Evolutionary conservation across 2,329 filamentous ascomycete species (phyloP).

Genomic region (Helicocarpus griseus): DNA sequence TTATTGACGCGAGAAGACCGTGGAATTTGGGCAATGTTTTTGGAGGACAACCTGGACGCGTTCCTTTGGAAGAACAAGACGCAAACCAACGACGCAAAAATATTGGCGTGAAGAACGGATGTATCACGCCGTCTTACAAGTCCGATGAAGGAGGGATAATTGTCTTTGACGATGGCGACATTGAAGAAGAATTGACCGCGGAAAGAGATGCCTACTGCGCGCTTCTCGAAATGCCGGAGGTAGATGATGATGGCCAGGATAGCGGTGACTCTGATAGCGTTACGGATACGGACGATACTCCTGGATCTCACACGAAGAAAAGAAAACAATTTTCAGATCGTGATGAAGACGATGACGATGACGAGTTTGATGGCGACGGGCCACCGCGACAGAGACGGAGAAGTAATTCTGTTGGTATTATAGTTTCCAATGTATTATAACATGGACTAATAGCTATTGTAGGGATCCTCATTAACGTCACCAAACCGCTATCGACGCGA

Average conservation of each 20-base stretch:
- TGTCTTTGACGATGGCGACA: constrained; percentile 92
- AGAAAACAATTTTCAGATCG: constrained; percentile 69
- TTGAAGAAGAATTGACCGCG: constrained; percentile 65
- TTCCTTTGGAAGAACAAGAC: constrained; percentile 39
- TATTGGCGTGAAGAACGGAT: constrained; percentile 61
- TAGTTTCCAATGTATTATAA: neutral
- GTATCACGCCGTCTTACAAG: constrained; percentile 61
- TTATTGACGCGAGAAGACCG: constrained; percentile 80
- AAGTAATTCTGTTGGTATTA: constrained; percentile 65
- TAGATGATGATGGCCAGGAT: constrained; percentile 61
- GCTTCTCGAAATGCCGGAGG: constrained; percentile 81
- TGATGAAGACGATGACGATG: constrained; percentile 58
- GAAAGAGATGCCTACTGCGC: constrained; percentile 78
- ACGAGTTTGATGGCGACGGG: constrained; percentile 50
- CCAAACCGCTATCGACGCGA: constrained; percentile 31
- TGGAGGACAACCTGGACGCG: constrained; percentile 56
- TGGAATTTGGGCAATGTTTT: constrained; percentile 96
- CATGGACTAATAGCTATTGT: constrained; percentile 8
- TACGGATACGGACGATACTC: constrained; percentile 44
- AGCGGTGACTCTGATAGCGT: constrained; percentile 49
- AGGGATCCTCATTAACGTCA: constrained; percentile 34
- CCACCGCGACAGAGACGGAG: constrained; percentile 69
- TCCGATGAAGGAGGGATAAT: constrained; percentile 79
- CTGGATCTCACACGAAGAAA: constrained; percentile 45
- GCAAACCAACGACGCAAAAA: constrained; percentile 40